Conservation (phyloP, 139 green algal species). For the Tetradesmus lagerheimii region DNA sequence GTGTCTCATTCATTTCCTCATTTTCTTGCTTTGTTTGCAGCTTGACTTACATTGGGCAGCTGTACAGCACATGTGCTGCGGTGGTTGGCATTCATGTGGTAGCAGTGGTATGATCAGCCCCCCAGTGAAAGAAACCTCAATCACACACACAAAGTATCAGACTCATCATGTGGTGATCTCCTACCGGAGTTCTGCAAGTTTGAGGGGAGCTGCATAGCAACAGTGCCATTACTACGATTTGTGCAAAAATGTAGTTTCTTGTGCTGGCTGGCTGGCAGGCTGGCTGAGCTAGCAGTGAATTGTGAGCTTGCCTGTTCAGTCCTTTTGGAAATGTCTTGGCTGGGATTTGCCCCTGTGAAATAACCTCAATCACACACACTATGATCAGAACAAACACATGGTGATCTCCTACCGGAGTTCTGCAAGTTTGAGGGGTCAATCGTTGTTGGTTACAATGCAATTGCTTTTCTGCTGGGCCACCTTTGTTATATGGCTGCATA, state of each 20-base stretch:
- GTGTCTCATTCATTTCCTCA: no score
- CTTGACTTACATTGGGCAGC: no score
- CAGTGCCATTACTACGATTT: no score
- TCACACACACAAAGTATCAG: slow-evolving; percentile 47
- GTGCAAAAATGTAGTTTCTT: not conserved
- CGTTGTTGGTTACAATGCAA: no score
- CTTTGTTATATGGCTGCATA: no score
- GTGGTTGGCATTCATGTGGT: not conserved
- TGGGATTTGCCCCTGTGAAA: slow-evolving; percentile 27
- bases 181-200: slow-evolving; percentile 48
- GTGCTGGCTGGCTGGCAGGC: not conserved
- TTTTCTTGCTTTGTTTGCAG: no score
- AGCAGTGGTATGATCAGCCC: not conserved
- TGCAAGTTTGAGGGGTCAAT: slow-evolving; percentile 30
- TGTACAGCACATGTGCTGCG: no score
- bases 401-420: slow-evolving; percentile 15
- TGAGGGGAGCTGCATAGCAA: slow-evolving; percentile 27
- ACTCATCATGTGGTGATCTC: slow-evolving; percentile 24
- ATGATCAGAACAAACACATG: not conserved
- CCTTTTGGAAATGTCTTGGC: not conserved
- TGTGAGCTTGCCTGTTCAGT: not conserved
- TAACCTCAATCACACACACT: slow-evolving; percentile 42
- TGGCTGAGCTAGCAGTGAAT: no score
- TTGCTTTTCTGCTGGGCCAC: no score
- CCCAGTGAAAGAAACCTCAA: slow-evolving; percentile 50